Conservation (phyloP, 495 filamentous ascomycete genomes). For the Paragyromitra xinjiangensis region DNA sequence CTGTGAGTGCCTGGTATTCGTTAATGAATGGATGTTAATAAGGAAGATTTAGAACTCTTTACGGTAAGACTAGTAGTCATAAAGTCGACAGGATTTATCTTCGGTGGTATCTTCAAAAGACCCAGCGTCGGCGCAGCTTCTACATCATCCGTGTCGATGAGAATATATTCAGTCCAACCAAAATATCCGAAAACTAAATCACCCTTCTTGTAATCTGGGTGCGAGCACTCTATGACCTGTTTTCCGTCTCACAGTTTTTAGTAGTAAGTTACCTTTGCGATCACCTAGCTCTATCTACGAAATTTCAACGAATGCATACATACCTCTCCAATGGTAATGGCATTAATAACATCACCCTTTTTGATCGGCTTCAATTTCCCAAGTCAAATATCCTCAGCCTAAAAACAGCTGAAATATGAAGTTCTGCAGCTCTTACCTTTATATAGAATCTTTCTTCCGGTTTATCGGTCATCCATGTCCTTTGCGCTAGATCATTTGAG, state of each 20-base stretch:
- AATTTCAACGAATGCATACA: background rate
- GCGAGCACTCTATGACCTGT: slow-evolving; percentile 58
- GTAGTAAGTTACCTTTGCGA: background rate
- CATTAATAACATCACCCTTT: slow-evolving; percentile 74
- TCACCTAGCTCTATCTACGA: background rate
- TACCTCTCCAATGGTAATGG: slow-evolving; percentile 65
- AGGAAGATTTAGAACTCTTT: background rate
- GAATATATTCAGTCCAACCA: slow-evolving; percentile 72
- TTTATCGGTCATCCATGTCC: slow-evolving; percentile 73
- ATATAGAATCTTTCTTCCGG: background rate
- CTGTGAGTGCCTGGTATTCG: slow-evolving; percentile 64
- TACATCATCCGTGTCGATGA: slow-evolving; percentile 62
- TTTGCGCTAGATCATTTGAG: slow-evolving; percentile 84
- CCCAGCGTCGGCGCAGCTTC: slow-evolving; percentile 62
- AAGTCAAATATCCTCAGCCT: slow-evolving; percentile 62
- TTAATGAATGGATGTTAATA: background rate
- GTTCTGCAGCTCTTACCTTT: slow-evolving; percentile 60
- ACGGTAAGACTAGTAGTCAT: slow-evolving; percentile 23
- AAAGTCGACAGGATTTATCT: slow-evolving; percentile 26
- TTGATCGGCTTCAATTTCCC: slow-evolving; percentile 63
- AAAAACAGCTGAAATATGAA: background rate
- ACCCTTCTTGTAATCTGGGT: slow-evolving; percentile 63
- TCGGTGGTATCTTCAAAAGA: slow-evolving; percentile 56
- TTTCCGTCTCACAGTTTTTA: background rate
- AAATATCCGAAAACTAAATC: slow-evolving; percentile 64